Base-by-base conservation (phyloP, 352 stramenopile genomes). In the Sclerospora graminicola region DNA sequence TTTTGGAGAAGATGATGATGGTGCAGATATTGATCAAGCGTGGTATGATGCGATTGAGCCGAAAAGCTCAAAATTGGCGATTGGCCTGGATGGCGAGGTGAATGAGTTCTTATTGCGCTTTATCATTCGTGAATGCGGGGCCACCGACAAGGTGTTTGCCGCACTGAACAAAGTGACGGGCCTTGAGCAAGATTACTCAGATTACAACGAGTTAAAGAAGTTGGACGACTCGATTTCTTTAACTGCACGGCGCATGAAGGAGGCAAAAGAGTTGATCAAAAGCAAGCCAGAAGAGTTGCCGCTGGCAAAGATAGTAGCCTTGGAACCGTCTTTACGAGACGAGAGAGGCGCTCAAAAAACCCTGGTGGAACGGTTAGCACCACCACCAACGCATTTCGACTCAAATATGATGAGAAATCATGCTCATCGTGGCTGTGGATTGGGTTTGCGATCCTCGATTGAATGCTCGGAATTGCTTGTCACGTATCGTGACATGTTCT, bases 401-500 rank as follows among this genome's bases (percentile, higher is more conserved):
- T 86, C 78, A 5, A 86, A 89, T 24, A 42, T 74, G 18, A 34
- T 58, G 31, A 66, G 59, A 2, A 50, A 63, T 19, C 52, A 68
- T 40, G 20, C 45, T 1, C 49, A 58, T 27, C 60, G 62, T 41
- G 48, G 56, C 5, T 63, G 59, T 28, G 50, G 69, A 21, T 50
- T 82, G 32, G 74, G 74, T 15, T 33, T 86, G 16, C 68, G 68
- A 13, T 55, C 69, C 16, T 75, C 70, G 6, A 57, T 45, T 21
- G 59, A 81, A 23, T 97, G 94, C 41, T 54, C 54, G 5, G 62
- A 84, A 37, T 50, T 93, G 15, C 76, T 82, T 28, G 75, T 95
- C 54, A 88, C 77, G 2, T 96, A 92, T 55, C 73, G 82, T n/a
- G 74, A 94, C 32, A 57, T 97, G 16, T 96, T 96, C 44, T 97